A percentile compares a stretch with the other conserved stretches of the same genome.
Evolutionary conservation across 2,329 filamentous ascomycete species (phyloP).

Genomic region (Sclerotinia minor): DNA sequence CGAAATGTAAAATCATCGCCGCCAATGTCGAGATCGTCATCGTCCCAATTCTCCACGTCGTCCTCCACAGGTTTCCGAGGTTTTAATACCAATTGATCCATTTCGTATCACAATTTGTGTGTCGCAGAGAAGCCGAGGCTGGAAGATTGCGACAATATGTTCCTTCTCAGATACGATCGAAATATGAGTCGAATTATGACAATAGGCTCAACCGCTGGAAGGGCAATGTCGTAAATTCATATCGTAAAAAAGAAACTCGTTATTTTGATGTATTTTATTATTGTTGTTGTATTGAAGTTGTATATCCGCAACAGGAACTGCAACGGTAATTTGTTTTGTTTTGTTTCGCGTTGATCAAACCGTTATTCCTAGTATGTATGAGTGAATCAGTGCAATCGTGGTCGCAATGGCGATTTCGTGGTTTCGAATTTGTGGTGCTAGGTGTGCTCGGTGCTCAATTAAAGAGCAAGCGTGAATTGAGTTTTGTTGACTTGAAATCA

Average conservation of each 20-base stretch:
- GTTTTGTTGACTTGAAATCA: background rate
- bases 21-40: conserved; percentile 72
- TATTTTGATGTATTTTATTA: background rate
- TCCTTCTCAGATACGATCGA: conserved; percentile 16
- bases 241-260: conserved; percentile 5
- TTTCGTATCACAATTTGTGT: conserved; percentile 21
- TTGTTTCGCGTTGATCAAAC: background rate
- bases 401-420: conserved; percentile 14
- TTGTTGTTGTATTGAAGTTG: background rate
- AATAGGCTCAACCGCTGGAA: conserved; percentile 31
- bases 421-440: conserved; percentile 15
- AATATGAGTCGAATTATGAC: conserved; percentile 27
- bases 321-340: background rate
- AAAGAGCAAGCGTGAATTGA: background rate
- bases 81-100: conserved; percentile 41
- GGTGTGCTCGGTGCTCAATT: conserved; percentile 11
- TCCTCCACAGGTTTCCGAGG: conserved; percentile 48
- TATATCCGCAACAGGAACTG: background rate
- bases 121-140: background rate
- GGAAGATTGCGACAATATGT: background rate
- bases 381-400: conserved; percentile 18
- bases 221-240: conserved; percentile 37
- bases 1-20: conserved; percentile 63
- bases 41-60: conserved; percentile 74
- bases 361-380: background rate